Conservation (phyloP, 148 eudicot genomes). For the Oxyria digyna region DNA sequence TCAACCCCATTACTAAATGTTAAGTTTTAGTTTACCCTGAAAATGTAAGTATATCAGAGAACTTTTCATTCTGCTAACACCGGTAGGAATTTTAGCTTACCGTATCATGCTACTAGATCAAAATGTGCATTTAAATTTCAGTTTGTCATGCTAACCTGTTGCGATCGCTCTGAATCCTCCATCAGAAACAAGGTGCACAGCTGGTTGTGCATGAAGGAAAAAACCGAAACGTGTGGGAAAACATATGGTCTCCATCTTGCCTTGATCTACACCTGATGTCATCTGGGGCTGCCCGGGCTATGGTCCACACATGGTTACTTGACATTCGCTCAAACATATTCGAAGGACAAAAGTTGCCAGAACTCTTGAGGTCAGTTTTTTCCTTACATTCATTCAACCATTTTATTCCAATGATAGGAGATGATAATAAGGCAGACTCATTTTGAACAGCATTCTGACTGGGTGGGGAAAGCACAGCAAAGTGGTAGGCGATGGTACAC, state of each 20-base stretch:
- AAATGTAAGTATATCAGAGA: neutral
- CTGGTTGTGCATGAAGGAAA: constrained; percentile 86
- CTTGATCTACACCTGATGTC: constrained; percentile 95
- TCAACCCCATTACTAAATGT: neutral
- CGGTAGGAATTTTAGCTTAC: no score
- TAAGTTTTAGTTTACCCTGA: neutral
- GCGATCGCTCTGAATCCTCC: neutral
- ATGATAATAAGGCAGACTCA: neutral
- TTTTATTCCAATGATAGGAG: neutral
- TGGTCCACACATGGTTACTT: constrained; percentile 95
- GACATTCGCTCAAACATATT: constrained; percentile 55
- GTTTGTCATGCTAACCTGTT: neutral
- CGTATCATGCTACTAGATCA: no score
- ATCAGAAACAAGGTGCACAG: constrained; percentile 84
- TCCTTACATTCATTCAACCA: neutral
- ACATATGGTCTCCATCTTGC: constrained; percentile 74
- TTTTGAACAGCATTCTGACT: constrained; percentile 61
- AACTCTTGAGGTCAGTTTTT: constrained; percentile 37
- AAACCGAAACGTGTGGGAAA: constrained; percentile 82
- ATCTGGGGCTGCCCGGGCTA: constrained; percentile 93
- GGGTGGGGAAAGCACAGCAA: constrained; percentile 99
- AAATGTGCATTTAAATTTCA: no score
- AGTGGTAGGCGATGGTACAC: constrained; percentile 73
- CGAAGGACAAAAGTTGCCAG: constrained; percentile 72
- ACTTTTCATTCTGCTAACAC: no score